Evolutionary conservation across 2,329 filamentous ascomycete species (phyloP), one percentile per base, ranked within the genome.

Genomic region (Paraphoma sp.): DNA sequence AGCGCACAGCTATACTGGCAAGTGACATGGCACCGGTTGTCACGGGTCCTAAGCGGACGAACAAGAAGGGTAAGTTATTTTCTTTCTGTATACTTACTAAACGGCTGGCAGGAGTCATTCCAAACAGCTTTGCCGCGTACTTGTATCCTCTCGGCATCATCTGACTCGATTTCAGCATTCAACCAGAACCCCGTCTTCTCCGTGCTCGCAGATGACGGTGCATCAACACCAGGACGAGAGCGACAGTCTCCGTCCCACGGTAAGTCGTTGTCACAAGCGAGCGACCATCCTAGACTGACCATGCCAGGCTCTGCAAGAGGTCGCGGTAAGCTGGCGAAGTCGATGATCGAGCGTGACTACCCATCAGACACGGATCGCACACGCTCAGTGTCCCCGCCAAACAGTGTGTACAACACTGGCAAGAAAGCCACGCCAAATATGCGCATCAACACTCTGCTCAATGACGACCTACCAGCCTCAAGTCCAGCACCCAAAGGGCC

Each of bases 21-120:
- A 88, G 87, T 68, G 91, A 93, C 67, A 89, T 90, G 72, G 87
- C 86, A 29, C 89, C 88, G 54, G 81, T 89, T 6, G 87, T 83
- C 64, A 82, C 81, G 7, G 81, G 81, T 6, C 78, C 81, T 3
- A 83, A 83, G 70, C 76, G 81, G 9, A 80, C 79, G 1, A 76
- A 78, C 54, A 83, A 82, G 65, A 82, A 81, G 59, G 79, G 79
- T 69, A 51, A 74, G 67, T 71, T 7, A 2, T 10, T 36, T 49
- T 53, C 17, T 23, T 8, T 38, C 46, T 10, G 2, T 23, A 23
- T 47, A 43, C 23, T 10, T 43, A 18, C 18, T 14, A 2, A n/a
- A 41, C 33, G 33, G 17, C 6, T 36, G 10, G 9, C 33, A 36
- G 33, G 33, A 36, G 14, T 10, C 33, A 36, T 3, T 36, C 33